These are phyloP conservation scores for Xenosphaeropsis pyriputrescens DNA, from an alignment of 2,329 filamentous ascomycete genomes.

Conservation along the genomic window DNA sequence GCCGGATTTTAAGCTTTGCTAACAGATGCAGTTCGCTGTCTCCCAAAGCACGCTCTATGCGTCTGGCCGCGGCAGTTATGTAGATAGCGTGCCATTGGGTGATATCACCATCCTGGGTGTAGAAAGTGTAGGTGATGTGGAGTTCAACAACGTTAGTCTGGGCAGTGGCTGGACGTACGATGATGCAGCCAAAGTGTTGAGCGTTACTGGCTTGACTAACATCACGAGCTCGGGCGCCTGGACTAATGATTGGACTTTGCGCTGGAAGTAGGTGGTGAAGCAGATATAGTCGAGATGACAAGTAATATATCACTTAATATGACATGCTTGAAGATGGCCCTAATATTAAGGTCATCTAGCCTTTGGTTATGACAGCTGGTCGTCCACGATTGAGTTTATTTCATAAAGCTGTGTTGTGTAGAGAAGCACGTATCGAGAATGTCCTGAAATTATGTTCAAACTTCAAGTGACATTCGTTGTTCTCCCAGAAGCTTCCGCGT, in stretches of 20 bases:
- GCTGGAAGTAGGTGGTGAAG: constrained; percentile 24
- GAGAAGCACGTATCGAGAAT: no score
- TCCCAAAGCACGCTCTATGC: constrained; percentile 28
- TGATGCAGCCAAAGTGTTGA: constrained; percentile 28
- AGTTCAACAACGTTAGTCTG: constrained; percentile 33
- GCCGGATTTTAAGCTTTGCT: constrained; percentile 1
- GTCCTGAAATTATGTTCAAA: no score
- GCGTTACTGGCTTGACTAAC: constrained; percentile 31
- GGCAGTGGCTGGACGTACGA: constrained; percentile 31
- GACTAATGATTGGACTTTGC: constrained; percentile 38
- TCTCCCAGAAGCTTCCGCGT: no score
- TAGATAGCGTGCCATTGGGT: constrained; percentile 39
- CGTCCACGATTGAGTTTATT: no score
- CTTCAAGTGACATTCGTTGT: no score
- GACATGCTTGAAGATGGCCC: no score
- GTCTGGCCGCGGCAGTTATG: constrained; percentile 32
- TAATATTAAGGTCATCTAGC: no score
- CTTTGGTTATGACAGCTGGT: no score
- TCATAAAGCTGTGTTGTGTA: no score
- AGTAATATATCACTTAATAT: no score
- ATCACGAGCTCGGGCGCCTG: constrained; percentile 41
- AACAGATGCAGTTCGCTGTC: constrained; percentile 23
- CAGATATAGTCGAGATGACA: no score
- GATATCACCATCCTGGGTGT: constrained; percentile 52
- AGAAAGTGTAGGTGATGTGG: constrained; percentile 25